Percentiles rank a stretch among this genome's conserved stretches.
Conservation (phyloP, 1,284 basidiomycete genomes). For the Mycena sp. region DNA sequence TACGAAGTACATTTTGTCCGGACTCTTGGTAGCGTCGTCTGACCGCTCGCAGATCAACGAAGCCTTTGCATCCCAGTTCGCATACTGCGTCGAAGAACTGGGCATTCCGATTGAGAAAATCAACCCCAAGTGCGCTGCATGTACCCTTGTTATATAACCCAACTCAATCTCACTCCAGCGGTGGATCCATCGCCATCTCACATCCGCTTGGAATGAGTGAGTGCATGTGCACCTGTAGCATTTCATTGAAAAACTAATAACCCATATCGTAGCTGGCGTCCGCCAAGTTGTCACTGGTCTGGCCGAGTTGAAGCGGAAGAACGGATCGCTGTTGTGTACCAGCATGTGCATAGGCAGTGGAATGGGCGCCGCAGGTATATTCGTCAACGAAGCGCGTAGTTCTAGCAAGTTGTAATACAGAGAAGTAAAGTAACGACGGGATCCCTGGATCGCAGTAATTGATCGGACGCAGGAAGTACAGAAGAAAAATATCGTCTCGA, state of each 20-base stretch:
- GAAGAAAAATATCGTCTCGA: slow-evolving; percentile 60
- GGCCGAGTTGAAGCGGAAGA: slow-evolving; percentile 76
- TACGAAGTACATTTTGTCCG: slow-evolving; percentile 72
- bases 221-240: slow-evolving; percentile 36
- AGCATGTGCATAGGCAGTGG: slow-evolving; percentile 92
- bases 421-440: slow-evolving; percentile 2
- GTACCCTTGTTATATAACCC: not conserved
- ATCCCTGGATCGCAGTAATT: too few species aligned
- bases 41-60: slow-evolving; percentile 73
- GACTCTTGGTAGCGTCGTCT: slow-evolving; percentile 13
- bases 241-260: not conserved
- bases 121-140: slow-evolving; percentile 77
- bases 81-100: slow-evolving; percentile 83
- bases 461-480: slow-evolving; percentile 12
- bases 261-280: slow-evolving; percentile 65
- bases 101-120: slow-evolving; percentile 85
- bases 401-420: slow-evolving; percentile 15
- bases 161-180: slow-evolving; percentile 51
- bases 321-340: slow-evolving; percentile 75
- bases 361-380: slow-evolving; percentile 87
- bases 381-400: slow-evolving; percentile 74
- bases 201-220: slow-evolving; percentile 86
- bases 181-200: slow-evolving; percentile 88
- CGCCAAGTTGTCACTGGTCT: slow-evolving; percentile 90
- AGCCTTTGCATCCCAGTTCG: slow-evolving; percentile 85